Base-by-base conservation (phyloP, 306 rosid species). In the Cicer arietinum region DNA sequence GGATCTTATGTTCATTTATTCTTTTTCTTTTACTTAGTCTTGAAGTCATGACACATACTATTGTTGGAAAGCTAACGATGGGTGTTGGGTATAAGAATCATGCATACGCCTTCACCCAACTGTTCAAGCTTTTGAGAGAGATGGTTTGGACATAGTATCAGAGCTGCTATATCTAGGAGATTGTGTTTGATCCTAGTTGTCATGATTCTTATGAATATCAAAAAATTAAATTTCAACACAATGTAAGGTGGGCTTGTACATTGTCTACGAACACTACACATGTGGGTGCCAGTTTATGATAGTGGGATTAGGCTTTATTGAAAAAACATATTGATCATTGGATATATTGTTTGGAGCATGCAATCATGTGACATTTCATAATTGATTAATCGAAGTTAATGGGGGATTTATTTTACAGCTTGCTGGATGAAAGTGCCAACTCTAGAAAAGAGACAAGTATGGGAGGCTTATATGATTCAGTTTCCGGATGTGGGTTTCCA, bases 391-490 rank as follows among this genome's bases (percentile, higher is more conserved):
- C 45, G 3, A 71, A 25, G n/a, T 74, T 69, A 3, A 41, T 59
- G 25, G 60, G 43, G 80, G 45, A 17, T 76, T 76, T 64, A 30
- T 80, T 54, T 67, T 84, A 79, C 92, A 94, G 98, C 40, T 79
- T 85, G 61, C 59, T 30, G 45, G 74, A 81, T 65, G 96, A 88
- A 84, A 82, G 16, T 71, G 79, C 46, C 54, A 86, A 77, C 73
- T 39, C 81, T 48, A 88, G 82, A 54, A 90, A 85, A 80, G 88
- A 91, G 18, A 84, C 88, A 89, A 76, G 81, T 84, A 81, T 88
- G 91, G 98, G 97, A 54, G 76, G 82, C 84, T 85, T 94, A 65
- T 83, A 81, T 57, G 90, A 85, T 73, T 87, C 97, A 30, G 80
- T 91, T 78, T 83, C 90, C 69, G 93, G 88, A n/a, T 82, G 71